These are phyloP conservation scores for Umbelopsis sp. DNA, from an alignment of 192 early-diverging fungal species.

Conservation along the genomic window DNA sequence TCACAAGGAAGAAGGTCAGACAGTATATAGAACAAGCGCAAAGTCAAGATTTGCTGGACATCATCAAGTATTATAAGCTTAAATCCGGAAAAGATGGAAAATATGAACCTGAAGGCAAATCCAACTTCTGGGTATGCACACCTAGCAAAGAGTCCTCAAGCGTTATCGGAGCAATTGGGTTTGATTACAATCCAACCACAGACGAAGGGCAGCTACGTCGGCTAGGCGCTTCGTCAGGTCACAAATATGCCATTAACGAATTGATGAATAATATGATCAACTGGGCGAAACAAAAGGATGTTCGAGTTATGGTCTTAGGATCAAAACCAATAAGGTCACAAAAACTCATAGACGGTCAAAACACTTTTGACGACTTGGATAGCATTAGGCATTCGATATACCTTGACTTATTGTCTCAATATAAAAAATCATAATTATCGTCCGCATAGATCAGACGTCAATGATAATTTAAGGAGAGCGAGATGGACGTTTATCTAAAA, in stretches of 20 bases:
- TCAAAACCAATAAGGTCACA: background rate
- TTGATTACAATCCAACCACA: background rate
- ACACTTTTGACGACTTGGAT: background rate
- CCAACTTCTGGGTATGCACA: conserved; percentile 12
- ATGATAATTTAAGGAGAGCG: background rate
- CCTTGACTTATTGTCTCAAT: conserved; percentile 2
- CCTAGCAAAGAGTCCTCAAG: background rate
- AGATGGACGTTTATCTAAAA: background rate
- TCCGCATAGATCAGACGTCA: background rate
- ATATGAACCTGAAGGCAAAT: conserved; percentile 13
- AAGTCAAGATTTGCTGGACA: background rate
- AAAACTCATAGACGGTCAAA: background rate
- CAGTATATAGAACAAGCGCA: background rate
- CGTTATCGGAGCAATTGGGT: conserved; percentile 6
- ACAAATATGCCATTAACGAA: conserved; percentile 9
- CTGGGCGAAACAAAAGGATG: conserved; percentile 5
- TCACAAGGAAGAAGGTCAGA: background rate
- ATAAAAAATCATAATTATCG: conserved; percentile 10
- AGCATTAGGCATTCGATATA: conserved; percentile 9
- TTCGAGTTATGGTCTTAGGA: background rate
- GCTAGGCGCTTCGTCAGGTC: background rate
- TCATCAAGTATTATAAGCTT: background rate
- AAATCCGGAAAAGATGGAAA: background rate
- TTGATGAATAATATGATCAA: background rate
- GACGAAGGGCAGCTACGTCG: background rate